Evolutionary conservation across 169 alveolate species (phyloP).

Genomic region (Blepharisma undulans): DNA sequence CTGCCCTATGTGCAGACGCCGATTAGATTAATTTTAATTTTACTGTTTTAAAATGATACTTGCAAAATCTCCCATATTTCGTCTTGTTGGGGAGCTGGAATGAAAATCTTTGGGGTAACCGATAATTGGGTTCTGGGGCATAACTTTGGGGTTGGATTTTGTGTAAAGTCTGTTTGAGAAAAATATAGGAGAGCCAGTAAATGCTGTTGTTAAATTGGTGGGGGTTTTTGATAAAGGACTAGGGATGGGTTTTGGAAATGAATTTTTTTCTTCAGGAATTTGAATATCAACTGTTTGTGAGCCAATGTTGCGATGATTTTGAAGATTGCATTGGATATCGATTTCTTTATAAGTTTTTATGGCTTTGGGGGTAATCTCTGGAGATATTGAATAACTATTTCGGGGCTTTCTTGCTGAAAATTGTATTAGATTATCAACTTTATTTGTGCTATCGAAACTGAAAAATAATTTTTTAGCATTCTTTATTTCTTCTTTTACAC

Average conservation of each 20-base stretch:
- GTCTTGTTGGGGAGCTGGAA: background rate
- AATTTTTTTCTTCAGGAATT: background rate
- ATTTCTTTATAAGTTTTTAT: background rate
- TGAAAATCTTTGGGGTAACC: background rate
- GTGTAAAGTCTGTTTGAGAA: background rate
- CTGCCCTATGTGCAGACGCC: slow-evolving; percentile 50
- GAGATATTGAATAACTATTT: background rate
- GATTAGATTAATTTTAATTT: background rate
- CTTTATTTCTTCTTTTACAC: background rate
- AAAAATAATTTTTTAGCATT: background rate
- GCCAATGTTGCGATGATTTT: background rate
- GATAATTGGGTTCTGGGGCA: background rate
- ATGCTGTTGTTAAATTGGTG: background rate
- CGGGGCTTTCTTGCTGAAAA: background rate
- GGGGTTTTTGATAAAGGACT: background rate
- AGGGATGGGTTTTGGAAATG: background rate
- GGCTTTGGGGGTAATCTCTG: background rate
- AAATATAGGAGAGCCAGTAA: background rate
- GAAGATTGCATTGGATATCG: background rate
- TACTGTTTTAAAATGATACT: background rate
- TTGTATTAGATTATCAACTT: background rate
- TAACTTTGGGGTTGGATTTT: background rate
- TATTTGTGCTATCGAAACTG: background rate
- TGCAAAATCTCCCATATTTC: background rate
- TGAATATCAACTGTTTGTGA: background rate